Evolutionary conservation across 73 alveolate species (phyloP), one percentile per base, ranked within the genome.

Genomic region (Breviolum minutum): DNA sequence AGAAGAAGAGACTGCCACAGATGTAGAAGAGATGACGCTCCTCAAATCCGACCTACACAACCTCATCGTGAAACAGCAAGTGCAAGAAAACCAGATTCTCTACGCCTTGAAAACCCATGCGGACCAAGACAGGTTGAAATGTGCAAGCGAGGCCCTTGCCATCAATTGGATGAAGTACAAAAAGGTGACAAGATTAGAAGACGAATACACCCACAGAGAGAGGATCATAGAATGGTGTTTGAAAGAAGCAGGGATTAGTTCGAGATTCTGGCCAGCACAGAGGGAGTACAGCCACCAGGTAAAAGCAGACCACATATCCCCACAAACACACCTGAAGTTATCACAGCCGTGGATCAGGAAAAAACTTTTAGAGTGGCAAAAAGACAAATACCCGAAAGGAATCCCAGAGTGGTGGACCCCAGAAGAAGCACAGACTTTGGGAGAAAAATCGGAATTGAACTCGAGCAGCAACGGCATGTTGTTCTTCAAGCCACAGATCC

Each of bases 111-210:
- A 80, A 48, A 30, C 89, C 29, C 64, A 80, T 0, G 89, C 69
- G 0, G 89, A 80, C 89, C 89, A 80, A 22, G 89, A 48, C 69
- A 9, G 89, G 8, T 12, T 40, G 70, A 80, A 80, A 40, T 80
- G 89, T 19, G 89, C 89, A 6, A 80, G 70, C 9, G 89, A 40
- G 8, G 32, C 54, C 40, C 70, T 80, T 17, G 30, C 19, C 70
- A 80, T 80, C 71, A 81, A 40, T 32, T 8, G 90, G 90, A 20
- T 81, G 63, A 81, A 81, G 29, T 81, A 81, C 71, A 81, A 81
- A 3, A 81, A 81, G 70, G 48, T 81, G 48, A 81, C 71, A 40
- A n/a, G 70, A 1, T 22, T 40, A 12, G 71, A 81, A 20, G 90
- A 81, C 54, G 90, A 81, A 20, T 81, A 81, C 48, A 22, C 12